Evolutionary conservation across 2,329 filamentous ascomycete species (phyloP).

Genomic region (Alternaria triticimaculans): DNA sequence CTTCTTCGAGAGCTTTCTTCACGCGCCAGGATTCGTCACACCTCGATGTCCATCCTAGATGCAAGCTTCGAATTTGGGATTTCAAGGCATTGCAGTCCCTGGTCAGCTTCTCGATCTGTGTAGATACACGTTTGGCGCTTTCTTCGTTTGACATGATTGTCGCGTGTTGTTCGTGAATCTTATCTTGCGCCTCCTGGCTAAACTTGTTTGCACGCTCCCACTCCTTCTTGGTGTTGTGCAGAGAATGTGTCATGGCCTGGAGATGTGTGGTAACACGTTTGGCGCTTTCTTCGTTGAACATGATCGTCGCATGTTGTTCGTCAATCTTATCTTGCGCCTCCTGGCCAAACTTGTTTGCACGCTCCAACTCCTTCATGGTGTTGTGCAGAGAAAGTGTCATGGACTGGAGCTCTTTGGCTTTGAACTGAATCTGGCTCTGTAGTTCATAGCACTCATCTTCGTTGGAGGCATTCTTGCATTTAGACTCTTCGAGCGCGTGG

Average conservation of each 20-base stretch:
- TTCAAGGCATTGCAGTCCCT: background rate
- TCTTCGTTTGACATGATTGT: background rate
- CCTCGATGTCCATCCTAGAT: background rate
- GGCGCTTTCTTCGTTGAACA: background rate
- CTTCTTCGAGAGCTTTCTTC: background rate
- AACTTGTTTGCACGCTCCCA: background rate
- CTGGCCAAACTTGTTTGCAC: background rate
- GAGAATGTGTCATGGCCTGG: background rate
- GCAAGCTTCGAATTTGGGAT: background rate
- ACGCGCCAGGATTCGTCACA: background rate
- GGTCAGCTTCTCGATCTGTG: background rate
- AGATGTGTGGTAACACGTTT: background rate
- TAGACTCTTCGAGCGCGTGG: background rate
- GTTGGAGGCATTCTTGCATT: background rate
- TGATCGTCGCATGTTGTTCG: background rate
- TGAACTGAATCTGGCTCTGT: slow-evolving; percentile 4
- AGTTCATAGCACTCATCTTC: background rate
- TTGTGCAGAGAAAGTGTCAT: background rate
- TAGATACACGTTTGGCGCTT: background rate
- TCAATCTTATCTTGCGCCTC: background rate
- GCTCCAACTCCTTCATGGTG: background rate
- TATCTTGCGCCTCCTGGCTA: background rate
- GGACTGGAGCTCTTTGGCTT: slow-evolving; percentile 3
- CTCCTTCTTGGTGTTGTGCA: background rate
- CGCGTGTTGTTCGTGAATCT: background rate